Conservation (phyloP, 2,329 filamentous ascomycete genomes). For the Lachnellula hyalina region DNA sequence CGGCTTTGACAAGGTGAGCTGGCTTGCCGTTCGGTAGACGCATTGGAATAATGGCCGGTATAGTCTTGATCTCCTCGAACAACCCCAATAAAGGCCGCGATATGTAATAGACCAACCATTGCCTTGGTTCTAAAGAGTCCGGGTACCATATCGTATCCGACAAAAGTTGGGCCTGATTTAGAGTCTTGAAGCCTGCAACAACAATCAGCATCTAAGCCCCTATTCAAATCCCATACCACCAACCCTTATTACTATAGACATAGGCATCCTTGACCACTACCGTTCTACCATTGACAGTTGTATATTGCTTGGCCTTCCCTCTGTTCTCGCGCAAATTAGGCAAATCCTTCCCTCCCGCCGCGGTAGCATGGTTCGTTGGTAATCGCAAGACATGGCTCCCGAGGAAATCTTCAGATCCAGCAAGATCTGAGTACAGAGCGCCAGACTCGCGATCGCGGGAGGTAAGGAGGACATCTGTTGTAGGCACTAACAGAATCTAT, state of each 20-base stretch:
- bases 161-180: constrained; percentile 84
- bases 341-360: constrained; percentile 50
- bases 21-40: constrained; percentile 32
- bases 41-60: constrained; percentile 55
- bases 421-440: constrained; percentile 69
- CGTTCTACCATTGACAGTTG: constrained; percentile 85
- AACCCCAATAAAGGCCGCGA: constrained; percentile 80
- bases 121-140: constrained; percentile 79
- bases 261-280: constrained; percentile 91
- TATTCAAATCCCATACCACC: constrained; percentile 16
- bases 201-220: constrained; percentile 23
- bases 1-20: constrained; percentile 14
- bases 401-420: constrained; percentile 88
- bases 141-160: constrained; percentile 83
- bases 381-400: constrained; percentile 94
- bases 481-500: constrained; percentile 82
- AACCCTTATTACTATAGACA: constrained; percentile 95
- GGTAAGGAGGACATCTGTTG: constrained; percentile 85
- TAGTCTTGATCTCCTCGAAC: constrained; percentile 70
- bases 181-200: constrained; percentile 73
- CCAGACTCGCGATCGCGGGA: constrained; percentile 83
- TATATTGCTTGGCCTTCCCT: constrained; percentile 90
- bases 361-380: constrained; percentile 48
- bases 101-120: constrained; percentile 97
- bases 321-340: constrained; percentile 76